Percentiles rank a stretch among this genome's conserved stretches.
These are phyloP conservation scores for Stagonosporopsis chrysanthemi DNA, from an alignment of 2,329 filamentous ascomycete genomes.

Conservation along the genomic window DNA sequence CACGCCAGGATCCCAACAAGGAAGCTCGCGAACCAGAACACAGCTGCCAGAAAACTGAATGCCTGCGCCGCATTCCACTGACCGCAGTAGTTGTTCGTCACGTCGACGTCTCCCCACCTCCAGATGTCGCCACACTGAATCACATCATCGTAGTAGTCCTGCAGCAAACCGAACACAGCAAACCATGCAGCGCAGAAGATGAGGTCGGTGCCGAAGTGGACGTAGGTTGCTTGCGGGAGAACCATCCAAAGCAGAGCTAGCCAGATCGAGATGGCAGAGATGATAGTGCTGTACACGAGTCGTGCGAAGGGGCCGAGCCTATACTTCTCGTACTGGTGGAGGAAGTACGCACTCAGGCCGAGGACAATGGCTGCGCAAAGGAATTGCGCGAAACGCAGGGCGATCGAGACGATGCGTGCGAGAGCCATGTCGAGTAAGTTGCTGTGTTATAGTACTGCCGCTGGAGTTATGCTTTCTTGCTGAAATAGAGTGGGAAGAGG, in stretches of 20 bases:
- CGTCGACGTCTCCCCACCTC: conserved; percentile 63
- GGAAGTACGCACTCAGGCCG: conserved; percentile 25
- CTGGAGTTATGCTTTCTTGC: background rate
- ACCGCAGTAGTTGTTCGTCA: conserved; percentile 60
- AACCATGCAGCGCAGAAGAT: conserved; percentile 75
- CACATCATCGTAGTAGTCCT: conserved; percentile 32
- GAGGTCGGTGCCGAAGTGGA: conserved; percentile 74
- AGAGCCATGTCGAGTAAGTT: conserved; percentile 27
- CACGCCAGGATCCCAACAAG: conserved; percentile 24
- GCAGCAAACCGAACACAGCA: conserved; percentile 49
- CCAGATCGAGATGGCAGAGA: conserved; percentile 72
- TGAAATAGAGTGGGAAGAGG: background rate
- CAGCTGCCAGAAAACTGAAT: conserved; percentile 73
- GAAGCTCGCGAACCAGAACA: conserved; percentile 67
- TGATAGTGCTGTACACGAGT: conserved; percentile 77
- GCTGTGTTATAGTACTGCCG: conserved; percentile 3
- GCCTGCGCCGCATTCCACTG: conserved; percentile 75
- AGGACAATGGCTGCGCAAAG: conserved; percentile 68
- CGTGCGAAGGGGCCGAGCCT: conserved; percentile 65
- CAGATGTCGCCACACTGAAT: conserved; percentile 36
- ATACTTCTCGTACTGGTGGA: conserved; percentile 39
- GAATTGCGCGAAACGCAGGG: conserved; percentile 68
- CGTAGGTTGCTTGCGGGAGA: conserved; percentile 70
- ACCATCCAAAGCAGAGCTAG: conserved; percentile 74
- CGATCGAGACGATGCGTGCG: conserved; percentile 60